phyloP scores from a whole-genome alignment of 2,329 filamentous ascomycete species.

The Monosporascus sp. region DNA sequence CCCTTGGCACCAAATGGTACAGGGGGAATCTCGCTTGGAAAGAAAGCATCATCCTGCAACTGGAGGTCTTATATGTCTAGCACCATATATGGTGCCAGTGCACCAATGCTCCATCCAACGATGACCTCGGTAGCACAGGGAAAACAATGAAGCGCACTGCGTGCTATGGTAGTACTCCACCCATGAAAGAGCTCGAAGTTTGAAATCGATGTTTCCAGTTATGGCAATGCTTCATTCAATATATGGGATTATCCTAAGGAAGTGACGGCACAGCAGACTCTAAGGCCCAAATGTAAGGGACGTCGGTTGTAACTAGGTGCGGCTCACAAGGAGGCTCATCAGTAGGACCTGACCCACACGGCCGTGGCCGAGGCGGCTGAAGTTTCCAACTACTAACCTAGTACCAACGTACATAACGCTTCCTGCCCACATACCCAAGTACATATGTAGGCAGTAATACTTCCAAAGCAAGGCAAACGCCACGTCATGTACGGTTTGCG shows the following conservation, averaged over 20 bases:
- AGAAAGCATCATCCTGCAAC: not conserved
- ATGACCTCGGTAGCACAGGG: not conserved
- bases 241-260: too few species aligned
- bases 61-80: not conserved
- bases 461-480: too few species aligned
- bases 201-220: too few species aligned
- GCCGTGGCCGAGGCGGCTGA: constrained; percentile 15
- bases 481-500: too few species aligned
- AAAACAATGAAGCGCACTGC: not conserved
- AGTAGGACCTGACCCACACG: constrained; percentile 9
- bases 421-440: too few species aligned
- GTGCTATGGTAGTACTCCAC: too few species aligned
- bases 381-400: constrained; percentile 7
- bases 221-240: too few species aligned
- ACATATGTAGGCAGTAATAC: too few species aligned
- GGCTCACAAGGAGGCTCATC: constrained; percentile 18
- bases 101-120: not conserved
- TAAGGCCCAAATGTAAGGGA: not conserved
- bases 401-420: constrained; percentile 4
- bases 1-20: too few species aligned
- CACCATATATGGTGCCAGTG: not conserved
- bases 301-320: constrained; percentile 18
- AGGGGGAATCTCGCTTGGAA: too few species aligned
- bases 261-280: too few species aligned
- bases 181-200: too few species aligned